Base-by-base conservation (phyloP, 768 basidiomycete species). In the Trametes sanguinea region DNA sequence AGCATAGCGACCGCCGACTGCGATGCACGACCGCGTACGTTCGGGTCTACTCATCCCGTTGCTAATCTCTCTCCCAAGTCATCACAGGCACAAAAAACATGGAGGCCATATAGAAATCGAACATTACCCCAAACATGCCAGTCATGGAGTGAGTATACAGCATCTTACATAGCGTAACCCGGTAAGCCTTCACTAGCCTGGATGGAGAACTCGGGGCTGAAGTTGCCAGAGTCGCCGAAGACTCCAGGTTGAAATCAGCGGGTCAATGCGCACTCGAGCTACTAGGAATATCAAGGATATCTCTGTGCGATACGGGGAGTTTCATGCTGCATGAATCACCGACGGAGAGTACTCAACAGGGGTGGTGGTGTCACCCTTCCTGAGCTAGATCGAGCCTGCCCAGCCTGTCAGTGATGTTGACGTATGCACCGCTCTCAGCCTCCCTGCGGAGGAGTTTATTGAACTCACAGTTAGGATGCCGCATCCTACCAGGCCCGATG, bases 171-270 rank as follows among this genome's bases (percentile, higher is more conserved):
- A n/a, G n/a, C n/a, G n/a, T n/a, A n/a, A n/a, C n/a, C n/a, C n/a
- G n/a, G n/a, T n/a, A n/a, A n/a, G n/a, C n/a, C n/a, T 32, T 50
- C 47, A 50, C 27, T 48, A n/a, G n/a, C 32, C 11, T 45, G 52
- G 63, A 81, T 76, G 14, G 69, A 69, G 73, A 81, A 81, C 30
- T 63, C 47, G 1, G 73, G 72, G 61, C 79, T 79, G 51, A 67
- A 66, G 67, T 82, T 76, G 22, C 79, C 80, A 17, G 82, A 82
- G 67, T 81, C 79, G 13, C 82, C 81, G 54, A 80, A 78, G 47
- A 82, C 82, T 81, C 46, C 1, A 30, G 5, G n/a, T 13, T 39
- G 14, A 2, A 10, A 35, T 46, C 32, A 58, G n/a, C n/a, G n/a
- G n/a, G 58, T 39, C 6, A 5, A 48, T 5, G 9, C 5, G 58